Evolutionary conservation across 768 basidiomycete genomes (phyloP).

Genomic region (Boletus rubropictus): DNA sequence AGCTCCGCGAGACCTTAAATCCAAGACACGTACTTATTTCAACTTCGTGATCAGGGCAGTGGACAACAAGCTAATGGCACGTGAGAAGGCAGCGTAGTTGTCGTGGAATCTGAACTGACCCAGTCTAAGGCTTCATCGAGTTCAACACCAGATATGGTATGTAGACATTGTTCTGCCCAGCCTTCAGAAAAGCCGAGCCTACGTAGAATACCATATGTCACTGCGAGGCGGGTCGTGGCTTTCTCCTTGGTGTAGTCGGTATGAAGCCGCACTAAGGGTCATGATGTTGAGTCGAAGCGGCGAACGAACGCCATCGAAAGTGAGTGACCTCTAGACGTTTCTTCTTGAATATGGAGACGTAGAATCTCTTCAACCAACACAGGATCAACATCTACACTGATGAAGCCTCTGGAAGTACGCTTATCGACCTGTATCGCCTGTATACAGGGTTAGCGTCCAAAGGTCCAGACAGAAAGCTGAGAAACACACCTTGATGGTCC

Average conservation of each 20-base stretch:
- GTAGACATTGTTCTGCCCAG: constrained; percentile 67
- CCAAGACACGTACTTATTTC: constrained; percentile 27
- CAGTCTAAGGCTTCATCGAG: constrained; percentile 90
- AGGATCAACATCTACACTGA: constrained; percentile 57
- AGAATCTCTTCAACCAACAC: constrained; percentile 55
- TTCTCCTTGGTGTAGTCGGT: constrained; percentile 67
- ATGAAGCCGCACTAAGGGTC: constrained; percentile 5
- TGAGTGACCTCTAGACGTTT: constrained; percentile 27
- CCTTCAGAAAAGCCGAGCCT: constrained; percentile 71
- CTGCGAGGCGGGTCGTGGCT: constrained; percentile 58
- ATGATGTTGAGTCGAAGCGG: background rate
- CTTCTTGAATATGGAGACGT: constrained; percentile 40
- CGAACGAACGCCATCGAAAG: background rate
- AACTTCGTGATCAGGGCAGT: constrained; percentile 59
- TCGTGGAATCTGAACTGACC: constrained; percentile 43
- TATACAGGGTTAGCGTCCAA: background rate
- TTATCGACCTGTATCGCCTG: constrained; percentile 77
- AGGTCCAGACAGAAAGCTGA: background rate
- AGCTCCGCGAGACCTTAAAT: background rate
- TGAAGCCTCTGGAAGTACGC: constrained; percentile 60
- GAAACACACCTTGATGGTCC: constrained; percentile 57
- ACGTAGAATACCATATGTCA: constrained; percentile 76
- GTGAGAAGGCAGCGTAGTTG: constrained; percentile 6
- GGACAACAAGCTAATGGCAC: constrained; percentile 50
- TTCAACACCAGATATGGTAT: constrained; percentile 56